phyloP scores from a whole-genome alignment of 768 basidiomycete genomes.

The Mycena pura region DNA sequence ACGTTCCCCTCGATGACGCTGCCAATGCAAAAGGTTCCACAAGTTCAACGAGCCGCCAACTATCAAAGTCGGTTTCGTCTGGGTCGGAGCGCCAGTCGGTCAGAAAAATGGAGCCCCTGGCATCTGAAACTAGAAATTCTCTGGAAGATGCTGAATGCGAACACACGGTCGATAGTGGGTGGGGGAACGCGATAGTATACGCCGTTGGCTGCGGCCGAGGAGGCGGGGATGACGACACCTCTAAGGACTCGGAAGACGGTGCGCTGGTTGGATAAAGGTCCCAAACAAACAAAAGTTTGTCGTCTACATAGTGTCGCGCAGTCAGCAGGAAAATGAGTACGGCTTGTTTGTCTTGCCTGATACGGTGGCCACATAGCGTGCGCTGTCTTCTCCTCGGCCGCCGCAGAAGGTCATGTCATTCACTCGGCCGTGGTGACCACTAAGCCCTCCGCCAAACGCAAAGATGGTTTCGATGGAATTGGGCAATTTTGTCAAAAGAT shows the following conservation, averaged over 20 bases:
- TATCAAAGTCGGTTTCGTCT: constrained; percentile 54
- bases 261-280: constrained; percentile 67
- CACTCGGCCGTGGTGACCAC: constrained; percentile 80
- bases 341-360: too few species aligned
- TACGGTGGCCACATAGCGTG: constrained; percentile 80
- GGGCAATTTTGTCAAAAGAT: constrained; percentile 67
- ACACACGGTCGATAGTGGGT: constrained; percentile 72
- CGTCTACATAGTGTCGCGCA: too few species aligned
- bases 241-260: constrained; percentile 39
- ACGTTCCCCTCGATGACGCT: constrained; percentile 53
- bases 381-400: constrained; percentile 69
- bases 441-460: constrained; percentile 79
- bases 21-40: constrained; percentile 72
- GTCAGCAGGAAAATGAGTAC: too few species aligned
- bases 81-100: constrained; percentile 87
- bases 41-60: constrained; percentile 73
- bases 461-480: constrained; percentile 59
- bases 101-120: constrained; percentile 73
- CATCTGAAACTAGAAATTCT: constrained; percentile 81
- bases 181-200: constrained; percentile 74
- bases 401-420: constrained; percentile 85
- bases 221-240: constrained; percentile 37
- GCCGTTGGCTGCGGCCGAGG: constrained; percentile 75
- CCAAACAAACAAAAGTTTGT: constrained; percentile 88
- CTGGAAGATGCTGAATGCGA: constrained; percentile 78